Evolutionary conservation across 352 stramenopile genomes (phyloP), one percentile per base, ranked within the genome.

Genomic region (Elongisporangium undulatum): DNA sequence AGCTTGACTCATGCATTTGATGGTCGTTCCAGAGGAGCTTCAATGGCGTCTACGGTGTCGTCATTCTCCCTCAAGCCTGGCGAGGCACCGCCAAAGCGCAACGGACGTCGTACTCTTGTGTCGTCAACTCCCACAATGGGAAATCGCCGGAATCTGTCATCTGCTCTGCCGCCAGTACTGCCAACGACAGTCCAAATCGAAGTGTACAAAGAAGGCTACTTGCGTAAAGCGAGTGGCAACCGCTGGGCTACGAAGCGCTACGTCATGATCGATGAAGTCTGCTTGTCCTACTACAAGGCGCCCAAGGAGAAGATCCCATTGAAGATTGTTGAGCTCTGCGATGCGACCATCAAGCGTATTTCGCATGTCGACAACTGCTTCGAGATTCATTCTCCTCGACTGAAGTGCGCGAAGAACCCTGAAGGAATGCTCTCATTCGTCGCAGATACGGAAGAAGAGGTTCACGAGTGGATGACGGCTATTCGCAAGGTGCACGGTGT

Each of bases 391-490:
- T 95, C 87, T 16, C 87, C 87, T 21, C 80, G 87, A 1, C 73
- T 95, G 15, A 92, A 94, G 65, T 88, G 79, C 72, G 85, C 77
- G 20, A 93, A 90, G 61, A 94, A 95, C 61, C 68, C 73, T 4
- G 81, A 93, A 13, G 87, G 87, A 3, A 74, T 92, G 57, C 70
- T 95, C 54, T 92, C 82, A n/a, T 92, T 95, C 62, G 85, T 92
- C 4, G 77, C 87, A 0, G 87, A 94, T 29, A 89, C 76, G 4
- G 87, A 95, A 59, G 73, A 90, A 39, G 83, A 93, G 49, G 83
- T 94, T 15, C 85, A 94, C 55, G 83, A 94, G 55, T 95, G 87
- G 87, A 95, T 95, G 87, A 62, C 77, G 3, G 87, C 87, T 10
- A 91, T 92, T 53, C 82, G 87, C 52, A 91, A 94, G 64, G 85